Evolutionary conservation across 805 yeast species (phyloP).

Genomic region (Ogataea methylovora): DNA sequence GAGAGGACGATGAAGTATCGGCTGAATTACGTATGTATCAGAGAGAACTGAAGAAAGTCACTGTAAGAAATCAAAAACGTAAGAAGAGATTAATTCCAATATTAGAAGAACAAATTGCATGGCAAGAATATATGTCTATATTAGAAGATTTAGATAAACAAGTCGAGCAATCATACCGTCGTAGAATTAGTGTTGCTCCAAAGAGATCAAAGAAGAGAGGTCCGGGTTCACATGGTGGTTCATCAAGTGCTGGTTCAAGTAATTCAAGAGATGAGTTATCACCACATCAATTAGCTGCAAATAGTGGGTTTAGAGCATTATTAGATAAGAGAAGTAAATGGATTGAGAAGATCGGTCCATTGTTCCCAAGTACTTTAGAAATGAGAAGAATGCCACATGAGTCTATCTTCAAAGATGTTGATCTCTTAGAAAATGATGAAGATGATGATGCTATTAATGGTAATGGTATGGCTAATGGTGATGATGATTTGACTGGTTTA

Average conservation of each 20-base stretch:
- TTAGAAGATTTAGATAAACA: slow-evolving; percentile 93
- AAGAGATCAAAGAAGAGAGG: slow-evolving; percentile 54
- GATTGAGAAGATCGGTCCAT: slow-evolving; percentile 84
- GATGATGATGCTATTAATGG: slow-evolving; percentile 4
- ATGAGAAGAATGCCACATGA: slow-evolving; percentile 73
- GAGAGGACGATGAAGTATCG: slow-evolving; percentile 92
- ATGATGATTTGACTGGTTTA: slow-evolving; percentile 16
- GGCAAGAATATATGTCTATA: slow-evolving; percentile 88
- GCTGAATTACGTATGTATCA: slow-evolving; percentile 75
- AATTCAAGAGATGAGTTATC: slow-evolving; percentile 22
- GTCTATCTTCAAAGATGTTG: slow-evolving; percentile 40
- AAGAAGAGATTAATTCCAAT: slow-evolving; percentile 61
- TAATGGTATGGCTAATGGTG: slow-evolving; percentile 14
- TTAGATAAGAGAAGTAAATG: slow-evolving; percentile 83
- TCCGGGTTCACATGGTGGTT: slow-evolving; percentile 11
- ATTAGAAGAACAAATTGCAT: slow-evolving; percentile 84
- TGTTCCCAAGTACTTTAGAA: slow-evolving; percentile 57
- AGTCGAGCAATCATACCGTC: slow-evolving; percentile 87
- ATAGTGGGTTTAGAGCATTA: slow-evolving; percentile 68
- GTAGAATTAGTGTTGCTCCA: slow-evolving; percentile 65
- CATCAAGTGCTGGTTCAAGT: slow-evolving; percentile 13
- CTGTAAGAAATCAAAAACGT: slow-evolving; percentile 56
- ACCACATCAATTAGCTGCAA: slow-evolving; percentile 61
- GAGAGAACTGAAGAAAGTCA: slow-evolving; percentile 51
- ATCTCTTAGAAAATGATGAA: slow-evolving; percentile 1